phyloP scores from a whole-genome alignment of 805 yeast species.

The Schwanniomyces pseudopolymorphus region DNA sequence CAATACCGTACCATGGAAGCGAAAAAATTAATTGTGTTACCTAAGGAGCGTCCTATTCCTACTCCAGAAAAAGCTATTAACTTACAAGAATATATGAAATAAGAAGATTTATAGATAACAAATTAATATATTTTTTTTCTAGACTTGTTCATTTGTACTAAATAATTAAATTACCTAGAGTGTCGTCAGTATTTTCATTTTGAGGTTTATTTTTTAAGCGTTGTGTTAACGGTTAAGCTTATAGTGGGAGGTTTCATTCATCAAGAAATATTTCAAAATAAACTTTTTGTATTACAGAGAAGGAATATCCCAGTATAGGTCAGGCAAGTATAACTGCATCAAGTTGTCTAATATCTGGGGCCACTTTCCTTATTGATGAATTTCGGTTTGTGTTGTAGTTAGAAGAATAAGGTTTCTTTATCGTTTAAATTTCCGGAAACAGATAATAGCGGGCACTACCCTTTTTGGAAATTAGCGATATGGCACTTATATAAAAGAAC shows the following conservation, averaged over 20 bases:
- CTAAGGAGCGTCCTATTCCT: conserved; percentile 16
- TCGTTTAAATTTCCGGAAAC: not conserved
- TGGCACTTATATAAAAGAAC: not conserved
- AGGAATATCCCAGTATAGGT: too few species aligned
- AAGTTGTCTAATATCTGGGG: too few species aligned
- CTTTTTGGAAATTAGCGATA: not conserved
- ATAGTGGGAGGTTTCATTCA: too few species aligned
- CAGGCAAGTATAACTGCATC: too few species aligned
- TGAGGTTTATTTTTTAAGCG: too few species aligned
- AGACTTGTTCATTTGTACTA: too few species aligned
- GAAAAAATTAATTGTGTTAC: conserved; percentile 17
- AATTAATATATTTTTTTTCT: not conserved
- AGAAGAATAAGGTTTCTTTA: not conserved
- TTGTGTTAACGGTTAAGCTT: too few species aligned
- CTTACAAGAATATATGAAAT: conserved; percentile 19
- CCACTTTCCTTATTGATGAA: not conserved
- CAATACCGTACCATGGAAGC: conserved; percentile 18
- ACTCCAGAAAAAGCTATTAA: conserved; percentile 11
- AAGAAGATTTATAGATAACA: not conserved
- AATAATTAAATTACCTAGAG: too few species aligned
- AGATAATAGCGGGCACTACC: not conserved
- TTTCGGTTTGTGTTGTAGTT: not conserved
- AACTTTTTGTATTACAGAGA: too few species aligned
- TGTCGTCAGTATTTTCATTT: too few species aligned
- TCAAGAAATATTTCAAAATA: too few species aligned